Evolutionary conservation across 768 basidiomycete genomes (phyloP), one percentile per base, ranked within the genome.

Genomic region (Terana coerulea): DNA sequence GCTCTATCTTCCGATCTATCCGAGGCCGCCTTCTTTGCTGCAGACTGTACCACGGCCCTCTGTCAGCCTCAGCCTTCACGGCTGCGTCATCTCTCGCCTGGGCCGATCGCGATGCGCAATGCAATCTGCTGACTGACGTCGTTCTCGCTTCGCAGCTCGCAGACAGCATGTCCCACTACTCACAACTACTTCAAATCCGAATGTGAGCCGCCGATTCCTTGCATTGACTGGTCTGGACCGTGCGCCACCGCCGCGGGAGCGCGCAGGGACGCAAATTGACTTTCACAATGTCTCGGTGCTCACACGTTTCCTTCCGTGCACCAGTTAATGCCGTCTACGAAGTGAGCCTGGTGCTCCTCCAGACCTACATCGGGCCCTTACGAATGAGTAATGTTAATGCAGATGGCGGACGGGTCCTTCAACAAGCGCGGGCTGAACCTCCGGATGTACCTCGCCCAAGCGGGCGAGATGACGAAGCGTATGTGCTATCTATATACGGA

Each of bases 361-460:
- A n/a, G n/a, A 15, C 25, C 43, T 15, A 30, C 26, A 21, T 22
- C 3, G 15, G 11, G 15, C 1, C 31, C 33, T 46, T n/a, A 40
- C 35, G 12, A 41, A 24, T 42, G 28, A 7, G n/a, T n/a, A 28
- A 3, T 19, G 22, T 6, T n/a, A n/a, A n/a, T 19, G 17, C 30
- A 81, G 80, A 65, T 78, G 1, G 75, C 79, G 34, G 79, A 83
- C 60, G 78, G 78, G 10, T 75, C 77, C 1, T 81, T 75, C 61
- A 67, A 59, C 35, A 62, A 66, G 29, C 67, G 66, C n/a, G 77
- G 76, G 15, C 64, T 79, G 58, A 72, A 69, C 6, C 67, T 80
- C 10, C 40, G 58, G 6, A 55, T 62, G 33, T 81, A 76, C 57
- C 69, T 83, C 15, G 59, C 70, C 10, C 65, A 61, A 15, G 72